These are phyloP conservation scores for Scutellaria galericulata DNA, from an alignment of 257 asterid species.

Conservation along the genomic window DNA sequence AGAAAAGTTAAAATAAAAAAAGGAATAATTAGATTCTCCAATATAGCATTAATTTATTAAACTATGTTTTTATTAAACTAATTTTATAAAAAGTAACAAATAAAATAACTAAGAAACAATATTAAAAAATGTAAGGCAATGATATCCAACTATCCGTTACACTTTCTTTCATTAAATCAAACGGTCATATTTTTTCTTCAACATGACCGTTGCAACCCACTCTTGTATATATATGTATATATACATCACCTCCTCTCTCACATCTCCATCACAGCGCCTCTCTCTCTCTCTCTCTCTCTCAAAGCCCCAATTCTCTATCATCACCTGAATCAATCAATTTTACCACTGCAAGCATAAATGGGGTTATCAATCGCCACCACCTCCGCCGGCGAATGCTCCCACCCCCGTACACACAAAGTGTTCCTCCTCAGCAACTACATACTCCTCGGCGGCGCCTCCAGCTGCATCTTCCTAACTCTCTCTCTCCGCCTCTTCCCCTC, in stretches of 20 bases:
- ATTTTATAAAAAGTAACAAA: background rate
- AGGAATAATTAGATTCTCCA: too few relatives aligned
- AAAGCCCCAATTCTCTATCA: background rate
- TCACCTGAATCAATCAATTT: background rate
- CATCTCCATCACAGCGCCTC: constrained; percentile 1
- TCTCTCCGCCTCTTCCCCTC: constrained; percentile 83
- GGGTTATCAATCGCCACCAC: constrained; percentile 44
- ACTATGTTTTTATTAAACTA: too few relatives aligned
- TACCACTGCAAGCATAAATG: constrained; percentile 18
- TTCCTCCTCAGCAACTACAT: constrained; percentile 66
- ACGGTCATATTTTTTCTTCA: constrained; percentile 45
- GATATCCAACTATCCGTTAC: constrained; percentile 38
- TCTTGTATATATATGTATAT: background rate
- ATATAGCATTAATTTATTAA: too few relatives aligned
- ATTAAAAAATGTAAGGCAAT: background rate
- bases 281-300: constrained; percentile 25
- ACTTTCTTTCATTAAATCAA: constrained; percentile 19
- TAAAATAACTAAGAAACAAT: background rate
- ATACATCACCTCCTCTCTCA: constrained; percentile 15
- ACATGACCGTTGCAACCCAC: constrained; percentile 44
- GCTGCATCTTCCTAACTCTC: constrained; percentile 85
- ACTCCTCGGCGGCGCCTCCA: constrained; percentile 75
- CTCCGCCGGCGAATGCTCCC: constrained; percentile 38
- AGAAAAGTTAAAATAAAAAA: too few relatives aligned
- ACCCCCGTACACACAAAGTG: constrained; percentile 58